Evolutionary conservation across 1,139 yeast species (phyloP), one percentile per base, ranked within the genome.

Genomic region (Yarrowia galli): DNA sequence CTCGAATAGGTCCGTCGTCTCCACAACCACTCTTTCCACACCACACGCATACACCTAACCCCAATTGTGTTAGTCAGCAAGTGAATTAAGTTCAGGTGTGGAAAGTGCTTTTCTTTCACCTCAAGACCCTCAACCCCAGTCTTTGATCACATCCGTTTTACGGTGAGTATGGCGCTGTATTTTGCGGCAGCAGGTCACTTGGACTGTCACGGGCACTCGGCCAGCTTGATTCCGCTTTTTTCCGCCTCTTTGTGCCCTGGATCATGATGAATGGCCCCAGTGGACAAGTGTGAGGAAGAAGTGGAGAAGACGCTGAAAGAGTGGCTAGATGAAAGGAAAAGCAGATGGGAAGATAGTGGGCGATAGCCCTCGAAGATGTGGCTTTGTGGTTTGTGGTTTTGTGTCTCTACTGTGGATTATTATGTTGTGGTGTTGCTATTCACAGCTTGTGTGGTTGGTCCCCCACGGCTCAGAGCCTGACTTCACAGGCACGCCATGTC

Each of bases 21-120:
- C 15, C 42, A 38, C 18, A n/a, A 22, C 4, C 18, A 15, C 5
- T n/a, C 5, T n/a, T 3, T n/a, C 18, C 40, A 9, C 54, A 49
- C 43, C 43, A 40, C 43, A 3, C 43, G 18, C 12, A 16, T 28
- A 28, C 32, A 22, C 60, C 60, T 36, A 53, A 53, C 60, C 60
- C 60, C 2, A 28, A 3, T 7, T 13, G n/a, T n/a, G 42, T 53
- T 22, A 53, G 15, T 36, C 32, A 53, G 20, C 60, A 4, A 3
- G 7, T 2, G 18, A 15, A 36, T 53, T 36, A 53, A 38, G 60
- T 53, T 53, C 23, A 9, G 15, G 45, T 20, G 60, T 36, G 5
- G 60, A 53, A 53, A 53, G 63, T 56, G 63, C 48, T 56, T 56
- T 56, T 56, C 63, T 56, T 56, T 42, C 63, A 56, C 63, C 48